A percentile compares a stretch with the other conserved stretches of the same genome.
These are phyloP conservation scores for Fusarium liriodendri DNA, from an alignment of 2,329 filamentous ascomycete genomes.

Conservation along the genomic window DNA sequence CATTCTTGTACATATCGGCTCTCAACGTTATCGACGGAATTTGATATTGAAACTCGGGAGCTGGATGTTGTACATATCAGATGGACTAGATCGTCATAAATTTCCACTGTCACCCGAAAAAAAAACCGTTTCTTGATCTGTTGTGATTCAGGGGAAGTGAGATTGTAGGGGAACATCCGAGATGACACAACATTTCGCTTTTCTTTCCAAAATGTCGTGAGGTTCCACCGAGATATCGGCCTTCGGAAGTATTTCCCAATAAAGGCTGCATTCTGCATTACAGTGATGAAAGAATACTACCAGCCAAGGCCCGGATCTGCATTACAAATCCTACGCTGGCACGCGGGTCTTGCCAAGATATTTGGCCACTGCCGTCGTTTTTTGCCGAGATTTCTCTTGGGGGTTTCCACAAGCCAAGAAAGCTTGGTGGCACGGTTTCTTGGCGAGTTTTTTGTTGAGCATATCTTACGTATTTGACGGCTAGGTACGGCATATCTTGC, in stretches of 20 bases:
- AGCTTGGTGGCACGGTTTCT: background rate
- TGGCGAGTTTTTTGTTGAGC: background rate
- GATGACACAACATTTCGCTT: background rate
- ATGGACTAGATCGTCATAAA: background rate
- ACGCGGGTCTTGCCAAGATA: background rate
- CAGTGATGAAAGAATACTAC: background rate
- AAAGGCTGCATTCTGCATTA: background rate
- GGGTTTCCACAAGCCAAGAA: background rate
- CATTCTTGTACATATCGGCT: background rate
- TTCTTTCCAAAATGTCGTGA: background rate
- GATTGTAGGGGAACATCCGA: background rate
- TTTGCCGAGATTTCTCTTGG: background rate
- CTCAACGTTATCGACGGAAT: constrained; percentile 2
- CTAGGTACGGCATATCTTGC: background rate
- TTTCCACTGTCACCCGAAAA: background rate
- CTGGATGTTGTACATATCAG: constrained; percentile 2
- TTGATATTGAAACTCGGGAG: constrained; percentile 3
- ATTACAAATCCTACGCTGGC: background rate
- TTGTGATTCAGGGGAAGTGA: background rate
- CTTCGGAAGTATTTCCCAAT: background rate
- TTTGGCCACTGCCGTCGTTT: background rate
- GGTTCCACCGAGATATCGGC: background rate
- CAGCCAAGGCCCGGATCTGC: background rate
- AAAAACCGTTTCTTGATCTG: background rate
- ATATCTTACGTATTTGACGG: background rate